Evolutionary conservation across 225 moss, liverwort and hornwort species (phyloP), one percentile per base, ranked within the genome.

Genomic region (Neckera pumila): DNA sequence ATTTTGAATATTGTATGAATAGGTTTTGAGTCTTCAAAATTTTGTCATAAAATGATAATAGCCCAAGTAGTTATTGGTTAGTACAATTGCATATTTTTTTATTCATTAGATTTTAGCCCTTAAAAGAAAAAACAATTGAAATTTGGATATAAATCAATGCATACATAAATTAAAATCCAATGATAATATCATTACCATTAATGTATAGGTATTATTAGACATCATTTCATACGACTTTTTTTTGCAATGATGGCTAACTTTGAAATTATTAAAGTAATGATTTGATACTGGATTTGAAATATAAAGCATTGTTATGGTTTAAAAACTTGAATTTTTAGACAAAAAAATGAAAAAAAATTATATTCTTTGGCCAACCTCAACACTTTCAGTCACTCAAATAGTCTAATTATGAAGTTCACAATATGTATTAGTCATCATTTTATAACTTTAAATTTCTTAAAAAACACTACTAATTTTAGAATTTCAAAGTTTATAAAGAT

Each of bases 281-380:
- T 66, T 66, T 2, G 3, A 3, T 67, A 38, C 4, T 67, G 12
- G 10, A 22, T 38, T 67, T 38, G 14, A 38, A 67, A 22, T n/a
- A 7, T 4, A n/a, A 12, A n/a, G 12, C 2, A 36, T 3, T 66
- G 36, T 5, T 19, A 11, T 3, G 4, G 3, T 36, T 11, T 0
- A 11, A 1, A 10, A 20, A 10, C 6, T 19, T 3, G 2, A 19
- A 66, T 20, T 66, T 66, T 21, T 66, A n/a, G 15, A n/a, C n/a
- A n/a, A n/a, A 12, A 22, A 22, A 12, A 4, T 22, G 4, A 67
- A 1, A 22, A n/a, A 22, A 21, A n/a, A 67, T 67, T 0, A 0
- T 22, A 12, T n/a, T 22, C 12, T n/a, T 12, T 22, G 12, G 7
- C 7, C 7, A 67, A 21, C 11, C 11, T 66, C n/a, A n/a, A 67